Percentiles rank a stretch among this genome's conserved stretches.
phyloP scores from a whole-genome alignment of 2,329 filamentous ascomycete species.

The Neonectria neomacrospora region DNA sequence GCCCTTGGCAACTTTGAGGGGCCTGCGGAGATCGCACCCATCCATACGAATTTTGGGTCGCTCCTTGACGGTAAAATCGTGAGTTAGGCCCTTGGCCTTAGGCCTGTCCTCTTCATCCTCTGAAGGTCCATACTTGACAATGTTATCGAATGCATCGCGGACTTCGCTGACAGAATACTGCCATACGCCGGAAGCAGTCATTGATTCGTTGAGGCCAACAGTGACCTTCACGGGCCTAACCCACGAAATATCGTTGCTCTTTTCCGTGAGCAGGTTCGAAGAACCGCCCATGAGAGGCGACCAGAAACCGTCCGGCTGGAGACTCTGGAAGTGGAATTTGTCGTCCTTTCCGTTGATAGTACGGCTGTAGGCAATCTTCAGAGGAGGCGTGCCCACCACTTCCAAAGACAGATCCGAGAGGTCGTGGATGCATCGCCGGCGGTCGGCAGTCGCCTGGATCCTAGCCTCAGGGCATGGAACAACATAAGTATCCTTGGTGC shows the following conservation, averaged over 20 bases:
- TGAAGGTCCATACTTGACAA: slow-evolving; percentile 76
- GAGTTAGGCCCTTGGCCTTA: slow-evolving; percentile 72
- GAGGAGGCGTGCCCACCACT: slow-evolving; percentile 87
- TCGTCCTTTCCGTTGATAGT: slow-evolving; percentile 85
- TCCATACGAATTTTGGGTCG: slow-evolving; percentile 78
- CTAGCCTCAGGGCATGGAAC: slow-evolving; percentile 85
- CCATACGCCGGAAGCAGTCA: slow-evolving; percentile 83
- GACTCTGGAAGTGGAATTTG: slow-evolving; percentile 90
- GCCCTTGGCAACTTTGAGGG: slow-evolving; percentile 85
- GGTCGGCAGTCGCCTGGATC: slow-evolving; percentile 69
- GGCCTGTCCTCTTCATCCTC: slow-evolving; percentile 76
- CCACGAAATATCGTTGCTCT: slow-evolving; percentile 80
- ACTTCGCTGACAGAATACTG: slow-evolving; percentile 92
- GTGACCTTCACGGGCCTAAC: slow-evolving; percentile 78
- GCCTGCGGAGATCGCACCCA: slow-evolving; percentile 82
- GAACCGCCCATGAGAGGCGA: slow-evolving; percentile 78
- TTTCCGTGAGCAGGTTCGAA: slow-evolving; percentile 68
- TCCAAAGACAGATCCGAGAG: slow-evolving; percentile 86
- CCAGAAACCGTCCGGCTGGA: slow-evolving; percentile 87
- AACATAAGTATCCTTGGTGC: slow-evolving; percentile 81
- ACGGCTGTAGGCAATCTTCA: slow-evolving; percentile 93
- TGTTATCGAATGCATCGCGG: slow-evolving; percentile 88
- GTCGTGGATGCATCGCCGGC: slow-evolving; percentile 84
- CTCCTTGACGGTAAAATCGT: slow-evolving; percentile 87
- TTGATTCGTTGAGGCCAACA: slow-evolving; percentile 90